These are phyloP conservation scores for Calocybe indica DNA, from an alignment of 768 basidiomycete genomes.

Conservation along the genomic window DNA sequence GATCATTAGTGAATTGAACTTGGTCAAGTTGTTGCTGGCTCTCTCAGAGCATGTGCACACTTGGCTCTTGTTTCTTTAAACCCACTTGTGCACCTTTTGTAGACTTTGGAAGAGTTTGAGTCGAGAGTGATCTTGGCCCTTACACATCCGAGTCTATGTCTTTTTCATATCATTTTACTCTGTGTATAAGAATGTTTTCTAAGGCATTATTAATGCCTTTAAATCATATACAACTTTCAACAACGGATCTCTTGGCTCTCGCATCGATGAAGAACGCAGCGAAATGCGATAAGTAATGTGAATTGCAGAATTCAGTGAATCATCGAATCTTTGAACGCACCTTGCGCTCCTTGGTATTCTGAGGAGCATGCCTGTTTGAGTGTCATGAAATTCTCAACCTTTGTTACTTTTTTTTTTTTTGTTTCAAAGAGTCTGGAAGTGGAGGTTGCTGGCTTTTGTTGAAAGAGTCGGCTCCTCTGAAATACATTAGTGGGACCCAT, in stretches of 20 bases:
- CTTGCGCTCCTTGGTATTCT: conserved; percentile 74
- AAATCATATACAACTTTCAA: conserved; percentile 31
- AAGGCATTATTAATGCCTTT: conserved; percentile 17
- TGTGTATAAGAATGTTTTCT: conserved; percentile 20
- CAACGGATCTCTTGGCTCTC: conserved; percentile 75
- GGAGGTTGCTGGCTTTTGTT: conserved; percentile 25
- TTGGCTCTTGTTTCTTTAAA: conserved; percentile 24
- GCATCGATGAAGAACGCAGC: conserved; percentile 80
- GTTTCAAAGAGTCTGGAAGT: conserved; percentile 50
- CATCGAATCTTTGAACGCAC: conserved; percentile 82
- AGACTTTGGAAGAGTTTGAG: conserved; percentile 14
- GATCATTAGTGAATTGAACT: conserved; percentile 53
- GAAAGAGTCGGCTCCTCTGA: conserved; percentile 7
- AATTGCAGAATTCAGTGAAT: conserved; percentile 80
- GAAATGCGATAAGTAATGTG: conserved; percentile 80
- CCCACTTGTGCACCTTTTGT: conserved; percentile 45
- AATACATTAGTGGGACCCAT: conserved; percentile 8
- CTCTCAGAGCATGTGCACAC: conserved; percentile 29
- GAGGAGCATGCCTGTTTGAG: conserved; percentile 73
- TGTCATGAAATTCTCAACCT: conserved; percentile 57
- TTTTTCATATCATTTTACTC: conserved; percentile 16
- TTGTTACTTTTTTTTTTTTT: conserved; percentile 37
- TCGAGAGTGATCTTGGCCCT: conserved; percentile 5
- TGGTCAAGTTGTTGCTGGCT: conserved; percentile 27
- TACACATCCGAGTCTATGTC: conserved; percentile 20